Evolutionary conservation across 1,284 basidiomycete genomes (phyloP).

Genomic region (Veloporphyrellus conicus): DNA sequence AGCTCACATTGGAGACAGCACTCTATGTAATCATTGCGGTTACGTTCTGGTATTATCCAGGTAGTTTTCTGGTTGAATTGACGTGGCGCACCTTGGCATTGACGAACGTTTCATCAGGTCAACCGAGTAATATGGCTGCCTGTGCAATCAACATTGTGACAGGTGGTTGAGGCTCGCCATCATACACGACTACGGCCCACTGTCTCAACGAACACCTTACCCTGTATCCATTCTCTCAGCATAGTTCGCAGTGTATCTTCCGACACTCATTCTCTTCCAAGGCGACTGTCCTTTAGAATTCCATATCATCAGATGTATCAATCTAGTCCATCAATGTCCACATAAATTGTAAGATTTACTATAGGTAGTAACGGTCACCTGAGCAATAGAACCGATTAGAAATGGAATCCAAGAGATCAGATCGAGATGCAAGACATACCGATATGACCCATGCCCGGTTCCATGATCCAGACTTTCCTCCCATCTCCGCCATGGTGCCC

Average conservation of each 20-base stretch:
- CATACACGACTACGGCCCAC: constrained; percentile 5
- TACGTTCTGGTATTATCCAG: constrained; percentile 42
- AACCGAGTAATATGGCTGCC: constrained; percentile 18
- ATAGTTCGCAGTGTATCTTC: constrained; percentile 14
- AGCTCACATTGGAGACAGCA: constrained; percentile 20
- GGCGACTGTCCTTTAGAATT: constrained; percentile 6
- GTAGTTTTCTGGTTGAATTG: constrained; percentile 16
- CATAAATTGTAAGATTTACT: constrained; percentile 4
- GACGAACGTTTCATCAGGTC: constrained; percentile 16
- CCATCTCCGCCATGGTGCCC: constrained; percentile 38
- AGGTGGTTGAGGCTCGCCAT: constrained; percentile 3
- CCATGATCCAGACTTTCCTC: constrained; percentile 68
- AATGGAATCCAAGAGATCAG: background rate
- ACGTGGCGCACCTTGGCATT: background rate
- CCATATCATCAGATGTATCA: constrained; percentile 4
- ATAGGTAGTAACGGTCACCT: constrained; percentile 51
- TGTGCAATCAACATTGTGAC: constrained; percentile 12
- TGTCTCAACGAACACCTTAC: background rate
- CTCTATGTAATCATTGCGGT: constrained; percentile 40
- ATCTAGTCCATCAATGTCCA: constrained; percentile 7
- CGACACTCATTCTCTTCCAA: constrained; percentile 13
- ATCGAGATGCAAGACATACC: constrained; percentile 41
- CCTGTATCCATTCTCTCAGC: constrained; percentile 7
- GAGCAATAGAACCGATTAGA: constrained; percentile 7
- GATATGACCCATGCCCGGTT: constrained; percentile 80